These are phyloP conservation scores for Silybum marianum DNA, from an alignment of 129 eudicot species.

Conservation along the genomic window DNA sequence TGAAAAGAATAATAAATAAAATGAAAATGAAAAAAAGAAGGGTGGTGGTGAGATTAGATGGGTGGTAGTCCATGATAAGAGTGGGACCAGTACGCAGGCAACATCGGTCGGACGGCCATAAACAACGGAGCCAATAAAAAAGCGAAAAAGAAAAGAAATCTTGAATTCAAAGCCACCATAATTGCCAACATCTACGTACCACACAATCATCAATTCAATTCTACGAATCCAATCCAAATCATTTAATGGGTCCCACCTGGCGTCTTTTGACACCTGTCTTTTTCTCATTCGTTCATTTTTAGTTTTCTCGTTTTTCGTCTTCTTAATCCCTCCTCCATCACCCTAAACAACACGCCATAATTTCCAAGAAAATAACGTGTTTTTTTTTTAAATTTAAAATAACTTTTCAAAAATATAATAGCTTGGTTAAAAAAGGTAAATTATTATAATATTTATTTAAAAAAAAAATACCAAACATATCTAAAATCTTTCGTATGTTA, in stretches of 20 bases:
- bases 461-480: no score
- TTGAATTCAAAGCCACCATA: slow-evolving; percentile 36
- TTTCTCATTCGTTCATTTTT: background rate
- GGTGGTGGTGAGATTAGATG: slow-evolving; percentile 17
- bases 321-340: background rate
- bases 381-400: no score
- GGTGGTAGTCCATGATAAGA: slow-evolving; percentile 31
- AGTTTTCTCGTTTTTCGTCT: background rate
- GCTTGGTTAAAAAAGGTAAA: no score
- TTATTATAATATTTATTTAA: no score
- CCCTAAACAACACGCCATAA: background rate
- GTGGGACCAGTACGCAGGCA: slow-evolving; percentile 32
- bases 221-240: slow-evolving; percentile 33
- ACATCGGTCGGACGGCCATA: slow-evolving; percentile 48
- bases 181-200: slow-evolving; percentile 43
- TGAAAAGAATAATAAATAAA: no score
- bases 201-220: slow-evolving; percentile 32
- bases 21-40: background rate
- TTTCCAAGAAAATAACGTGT: background rate
- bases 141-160: background rate
- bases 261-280: background rate
- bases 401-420: no score
- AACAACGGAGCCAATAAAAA: slow-evolving; percentile 32
- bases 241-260: slow-evolving; percentile 24
- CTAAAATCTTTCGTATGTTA: no score